phyloP scores from a whole-genome alignment of 148 eudicot species.

The Camellia japonica region DNA sequence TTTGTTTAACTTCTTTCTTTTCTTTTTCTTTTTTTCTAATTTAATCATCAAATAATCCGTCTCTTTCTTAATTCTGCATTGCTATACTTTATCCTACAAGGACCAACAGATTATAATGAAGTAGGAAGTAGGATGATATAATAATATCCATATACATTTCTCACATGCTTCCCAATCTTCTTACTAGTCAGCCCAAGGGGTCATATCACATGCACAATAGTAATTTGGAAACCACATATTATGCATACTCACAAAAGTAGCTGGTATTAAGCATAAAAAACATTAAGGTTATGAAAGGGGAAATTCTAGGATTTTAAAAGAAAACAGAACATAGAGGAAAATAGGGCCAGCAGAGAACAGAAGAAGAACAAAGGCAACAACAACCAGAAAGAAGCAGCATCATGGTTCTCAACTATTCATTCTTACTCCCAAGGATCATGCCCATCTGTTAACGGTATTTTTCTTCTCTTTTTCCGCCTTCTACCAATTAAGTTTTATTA shows the following conservation, averaged over 20 bases:
- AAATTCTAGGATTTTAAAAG: not conserved
- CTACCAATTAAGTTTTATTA: not conserved
- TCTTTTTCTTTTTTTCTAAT: not conserved
- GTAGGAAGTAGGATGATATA: too few relatives aligned
- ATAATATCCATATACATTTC: not conserved
- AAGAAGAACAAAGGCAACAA: not conserved
- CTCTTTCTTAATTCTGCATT: not conserved
- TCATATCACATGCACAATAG: not conserved
- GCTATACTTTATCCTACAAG: not conserved
- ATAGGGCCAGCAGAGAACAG: not conserved
- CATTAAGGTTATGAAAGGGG: too few relatives aligned
- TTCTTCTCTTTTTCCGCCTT: not conserved
- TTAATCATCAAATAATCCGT: not conserved
- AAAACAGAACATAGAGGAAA: not conserved
- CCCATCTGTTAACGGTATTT: not conserved
- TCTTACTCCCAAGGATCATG: not conserved
- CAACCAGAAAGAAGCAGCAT: not conserved
- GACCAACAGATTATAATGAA: not conserved
- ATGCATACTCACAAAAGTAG: not conserved
- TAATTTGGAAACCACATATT: not conserved
- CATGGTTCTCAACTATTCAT: not conserved
- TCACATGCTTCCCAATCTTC: not conserved
- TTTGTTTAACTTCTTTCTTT: not conserved
- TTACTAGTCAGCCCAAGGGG: not conserved
- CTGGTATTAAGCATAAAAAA: not conserved